phyloP scores from a whole-genome alignment of 441 rosid species.

The Gossypium schwendimanii region DNA sequence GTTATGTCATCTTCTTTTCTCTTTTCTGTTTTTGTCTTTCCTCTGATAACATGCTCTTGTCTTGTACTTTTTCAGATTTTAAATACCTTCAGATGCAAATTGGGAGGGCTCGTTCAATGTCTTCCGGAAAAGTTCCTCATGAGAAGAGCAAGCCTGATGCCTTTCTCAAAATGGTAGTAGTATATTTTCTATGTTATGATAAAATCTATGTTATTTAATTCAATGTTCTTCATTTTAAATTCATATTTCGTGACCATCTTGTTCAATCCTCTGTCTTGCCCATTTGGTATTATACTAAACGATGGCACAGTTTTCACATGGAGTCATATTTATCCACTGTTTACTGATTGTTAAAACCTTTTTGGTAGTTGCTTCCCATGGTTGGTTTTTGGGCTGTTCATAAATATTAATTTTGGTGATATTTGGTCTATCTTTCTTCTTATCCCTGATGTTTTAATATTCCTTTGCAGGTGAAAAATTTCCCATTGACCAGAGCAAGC shows the following conservation, averaged over 20 bases:
- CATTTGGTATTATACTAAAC: neutral
- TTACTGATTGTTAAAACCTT: neutral
- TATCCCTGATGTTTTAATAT: constrained; percentile 11
- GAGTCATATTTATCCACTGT: neutral
- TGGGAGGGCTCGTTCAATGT: constrained; percentile 63
- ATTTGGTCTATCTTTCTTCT: neutral
- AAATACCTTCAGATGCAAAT: constrained; percentile 32
- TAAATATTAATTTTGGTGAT: neutral
- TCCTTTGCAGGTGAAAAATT: constrained; percentile 49
- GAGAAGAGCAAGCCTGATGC: constrained; percentile 55
- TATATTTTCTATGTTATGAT: neutral
- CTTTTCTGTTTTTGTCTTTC: constrained; percentile 3
- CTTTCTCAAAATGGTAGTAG: constrained; percentile 78
- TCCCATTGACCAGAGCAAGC: constrained; percentile 50
- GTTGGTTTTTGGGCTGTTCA: neutral
- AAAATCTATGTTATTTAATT: neutral
- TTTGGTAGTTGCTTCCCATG: neutral
- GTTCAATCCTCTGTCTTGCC: neutral
- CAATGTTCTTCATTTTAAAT: constrained; percentile 7
- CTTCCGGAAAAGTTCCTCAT: constrained; percentile 48
- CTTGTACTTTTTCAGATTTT: constrained; percentile 37
- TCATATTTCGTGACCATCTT: neutral
- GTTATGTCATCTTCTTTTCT: neutral
- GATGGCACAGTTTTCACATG: neutral
- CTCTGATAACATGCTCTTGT: neutral